Evolutionary conservation across 2,329 filamentous ascomycete genomes (phyloP), one percentile per base, ranked within the genome.

Genomic region (Zasmidium angulare): DNA sequence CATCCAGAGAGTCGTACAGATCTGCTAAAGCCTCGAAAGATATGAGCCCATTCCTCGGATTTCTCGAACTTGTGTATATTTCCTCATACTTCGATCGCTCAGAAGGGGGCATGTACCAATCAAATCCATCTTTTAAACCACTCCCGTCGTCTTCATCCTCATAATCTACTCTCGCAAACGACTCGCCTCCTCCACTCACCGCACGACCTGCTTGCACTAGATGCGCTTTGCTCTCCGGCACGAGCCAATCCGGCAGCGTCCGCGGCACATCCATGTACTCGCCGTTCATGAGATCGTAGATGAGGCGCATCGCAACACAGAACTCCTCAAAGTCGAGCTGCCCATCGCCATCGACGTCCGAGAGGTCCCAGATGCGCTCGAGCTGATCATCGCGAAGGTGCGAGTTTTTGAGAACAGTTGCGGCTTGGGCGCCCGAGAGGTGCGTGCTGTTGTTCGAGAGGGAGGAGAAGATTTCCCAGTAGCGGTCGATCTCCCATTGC

Each of bases 311-410:
- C 43, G 93, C 95, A 59, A 99, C 95, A 76, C 95, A 99, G 76
- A 99, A 99, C 82, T 99, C 95, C 79, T 99, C 95, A 80, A 99
- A 99, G 78, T 99, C 95, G 56, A 99, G 82, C 77, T 96, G 96
- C 64, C 95, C 95, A 79, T 99, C 95, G 69, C 93, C 93, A 77
- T 99, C 95, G 62, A 99, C 91, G 75, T 99, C 95, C 59, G 95
- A 91, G 63, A 99, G 83, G 72, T 99, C 95, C 95, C 95, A 99
- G 63, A 99, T 91, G 69, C 88, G 86, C 79, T 98, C 95, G n/a
- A 99, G 87, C 79, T 99, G 93, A 71, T 88, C 86, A 74, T 90
- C 87, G 63, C 84, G 81, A 63, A 91, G 79, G 68, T 86, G 86
- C 65, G 84, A 88, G 80, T 90, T 90, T 76, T 89, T 88, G 70